phyloP scores from a whole-genome alignment of 495 filamentous ascomycete species.

The Penicillium riverlandense region DNA sequence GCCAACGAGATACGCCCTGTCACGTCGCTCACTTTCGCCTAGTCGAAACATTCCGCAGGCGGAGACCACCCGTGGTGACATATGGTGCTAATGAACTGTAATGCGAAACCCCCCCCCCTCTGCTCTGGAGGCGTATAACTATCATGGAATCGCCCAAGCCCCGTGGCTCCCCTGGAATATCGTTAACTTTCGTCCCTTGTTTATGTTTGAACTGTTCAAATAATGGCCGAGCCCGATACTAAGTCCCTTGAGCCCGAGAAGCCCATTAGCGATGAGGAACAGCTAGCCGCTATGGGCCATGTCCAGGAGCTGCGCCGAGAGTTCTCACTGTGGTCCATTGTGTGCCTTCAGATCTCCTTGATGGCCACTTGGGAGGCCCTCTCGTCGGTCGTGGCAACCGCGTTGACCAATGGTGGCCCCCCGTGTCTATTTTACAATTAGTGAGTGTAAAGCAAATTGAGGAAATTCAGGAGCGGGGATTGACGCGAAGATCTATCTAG shows the following conservation, averaged over 20 bases:
- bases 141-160: no score
- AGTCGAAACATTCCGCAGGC: no score
- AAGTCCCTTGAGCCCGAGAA: constrained; percentile 9
- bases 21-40: no score
- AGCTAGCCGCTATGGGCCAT: constrained; percentile 17
- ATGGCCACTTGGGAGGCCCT: constrained; percentile 30
- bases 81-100: no score
- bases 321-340: constrained; percentile 20
- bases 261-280: constrained; percentile 15
- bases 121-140: no score
- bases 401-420: constrained; percentile 19
- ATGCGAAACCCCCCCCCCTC: no score
- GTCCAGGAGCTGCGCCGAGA: constrained; percentile 21
- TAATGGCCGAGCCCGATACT: not conserved
- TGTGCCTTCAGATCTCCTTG: constrained; percentile 21
- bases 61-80: no score
- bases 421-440: constrained; percentile 29
- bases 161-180: no score
- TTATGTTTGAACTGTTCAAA: no score
- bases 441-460: constrained; percentile 1
- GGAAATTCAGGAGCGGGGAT: no score
- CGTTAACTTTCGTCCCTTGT: no score
- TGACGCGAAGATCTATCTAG: not conserved
- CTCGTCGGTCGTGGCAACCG: constrained; percentile 14
- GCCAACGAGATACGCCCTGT: no score